These are phyloP conservation scores for Saccharomycopsis sp. DNA, from an alignment of 805 yeast genomes.

Conservation along the genomic window DNA sequence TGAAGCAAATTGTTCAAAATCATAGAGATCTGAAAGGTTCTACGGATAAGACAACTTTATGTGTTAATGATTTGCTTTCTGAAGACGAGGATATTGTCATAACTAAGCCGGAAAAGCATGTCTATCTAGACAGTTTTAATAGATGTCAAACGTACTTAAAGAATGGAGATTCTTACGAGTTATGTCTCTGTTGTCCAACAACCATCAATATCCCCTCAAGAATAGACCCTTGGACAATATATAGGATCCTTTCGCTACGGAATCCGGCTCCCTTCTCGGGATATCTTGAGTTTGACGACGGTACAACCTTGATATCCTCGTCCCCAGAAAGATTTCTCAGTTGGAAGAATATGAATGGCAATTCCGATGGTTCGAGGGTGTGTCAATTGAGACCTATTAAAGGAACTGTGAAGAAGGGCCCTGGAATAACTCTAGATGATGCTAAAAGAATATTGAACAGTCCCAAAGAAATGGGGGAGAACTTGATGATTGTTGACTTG, in stretches of 20 bases:
- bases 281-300: conserved; percentile 62
- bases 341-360: conserved; percentile 43
- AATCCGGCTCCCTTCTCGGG: conserved; percentile 95
- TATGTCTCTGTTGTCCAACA: conserved; percentile 81
- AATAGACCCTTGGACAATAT: conserved; percentile 68
- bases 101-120: conserved; percentile 43
- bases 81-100: conserved; percentile 23
- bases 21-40: neutral
- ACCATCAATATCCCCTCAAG: conserved; percentile 43
- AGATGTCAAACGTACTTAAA: conserved; percentile 53
- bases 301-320: conserved; percentile 60
- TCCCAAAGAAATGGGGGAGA: conserved; percentile 93
- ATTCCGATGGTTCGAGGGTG: conserved; percentile 14
- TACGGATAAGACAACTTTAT: conserved; percentile 21
- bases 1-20: conserved; percentile 16
- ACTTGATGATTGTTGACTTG: conserved; percentile 92
- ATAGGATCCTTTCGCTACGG: conserved; percentile 56
- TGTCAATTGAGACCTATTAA: conserved; percentile 92
- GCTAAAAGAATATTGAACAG: conserved; percentile 67
- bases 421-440: conserved; percentile 43
- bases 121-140: conserved; percentile 50
- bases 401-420: conserved; percentile 79
- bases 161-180: conserved; percentile 61
- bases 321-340: conserved; percentile 91
- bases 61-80: neutral